Conservation (phyloP, 140 eudicot species). For the Artemisia princeps region DNA sequence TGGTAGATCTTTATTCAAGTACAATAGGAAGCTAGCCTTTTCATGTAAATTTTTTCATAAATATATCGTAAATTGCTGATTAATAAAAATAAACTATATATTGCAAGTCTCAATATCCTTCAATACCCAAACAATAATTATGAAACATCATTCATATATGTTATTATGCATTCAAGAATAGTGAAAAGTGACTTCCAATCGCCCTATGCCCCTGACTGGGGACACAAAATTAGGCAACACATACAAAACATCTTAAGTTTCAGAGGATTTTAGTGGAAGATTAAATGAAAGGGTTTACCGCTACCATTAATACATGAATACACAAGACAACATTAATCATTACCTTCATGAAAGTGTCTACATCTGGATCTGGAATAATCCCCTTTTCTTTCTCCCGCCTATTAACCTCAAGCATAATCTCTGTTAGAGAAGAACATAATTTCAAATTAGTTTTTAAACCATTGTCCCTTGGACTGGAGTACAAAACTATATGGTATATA, state of each 20-base stretch:
- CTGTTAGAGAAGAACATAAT: conserved; percentile 19
- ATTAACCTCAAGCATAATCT: conserved; percentile 47
- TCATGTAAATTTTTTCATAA: too few relatives aligned
- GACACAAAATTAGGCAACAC: not conserved
- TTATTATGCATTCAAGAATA: not conserved
- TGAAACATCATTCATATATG: not conserved
- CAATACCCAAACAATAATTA: not conserved
- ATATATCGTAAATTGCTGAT: too few relatives aligned
- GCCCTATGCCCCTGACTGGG: not conserved
- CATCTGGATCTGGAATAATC: conserved; percentile 58
- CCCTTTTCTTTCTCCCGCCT: conserved; percentile 67
- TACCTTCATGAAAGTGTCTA: conserved; percentile 69
- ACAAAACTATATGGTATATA: conserved; percentile 15
- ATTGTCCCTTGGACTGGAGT: not conserved
- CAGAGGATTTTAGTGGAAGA: not conserved
- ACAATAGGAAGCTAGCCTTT: too few relatives aligned
- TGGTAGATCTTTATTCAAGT: too few relatives aligned
- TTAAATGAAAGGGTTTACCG: not conserved
- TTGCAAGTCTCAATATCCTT: too few relatives aligned
- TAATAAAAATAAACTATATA: too few relatives aligned
- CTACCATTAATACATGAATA: conserved; percentile 3
- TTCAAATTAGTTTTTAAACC: conserved; percentile 7
- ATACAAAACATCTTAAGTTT: not conserved
- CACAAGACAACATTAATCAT: not conserved
- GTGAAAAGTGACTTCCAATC: conserved; percentile 1